Evolutionary conservation across 208 protist genomes (phyloP).

Genomic region (Crithidia acanthocephali): DNA sequence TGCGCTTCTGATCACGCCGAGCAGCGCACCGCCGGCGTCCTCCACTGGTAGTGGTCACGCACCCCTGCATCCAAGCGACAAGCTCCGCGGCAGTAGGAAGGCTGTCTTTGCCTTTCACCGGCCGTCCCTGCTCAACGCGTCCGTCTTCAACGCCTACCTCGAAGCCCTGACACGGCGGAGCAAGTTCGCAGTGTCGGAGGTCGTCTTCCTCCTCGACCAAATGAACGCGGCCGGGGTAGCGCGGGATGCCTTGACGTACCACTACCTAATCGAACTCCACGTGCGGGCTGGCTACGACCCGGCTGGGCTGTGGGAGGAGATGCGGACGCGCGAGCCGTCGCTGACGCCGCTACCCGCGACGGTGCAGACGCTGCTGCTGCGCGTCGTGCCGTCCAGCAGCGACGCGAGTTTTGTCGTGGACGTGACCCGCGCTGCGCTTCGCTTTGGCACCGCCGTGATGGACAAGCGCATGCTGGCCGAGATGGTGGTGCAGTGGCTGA

Average conservation of each 20-base stretch:
- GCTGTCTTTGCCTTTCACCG: slow-evolving; percentile 4
- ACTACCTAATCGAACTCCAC: slow-evolving; percentile 85
- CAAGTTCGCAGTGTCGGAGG: slow-evolving; percentile 66
- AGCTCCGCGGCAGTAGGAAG: not conserved
- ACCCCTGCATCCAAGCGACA: not conserved
- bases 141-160: slow-evolving; percentile 82
- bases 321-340: slow-evolving; percentile 33
- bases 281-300: slow-evolving; percentile 75
- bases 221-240: slow-evolving; percentile 52
- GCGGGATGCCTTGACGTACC: slow-evolving; percentile 72
- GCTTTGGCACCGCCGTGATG: slow-evolving; percentile 53
- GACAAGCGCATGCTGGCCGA: slow-evolving; percentile 74
- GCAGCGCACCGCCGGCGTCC: no score
- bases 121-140: slow-evolving; percentile 29
- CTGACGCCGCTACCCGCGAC: slow-evolving; percentile 69
- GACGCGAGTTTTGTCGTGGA: slow-evolving; percentile 71
- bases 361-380: slow-evolving; percentile 65
- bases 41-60: not conserved
- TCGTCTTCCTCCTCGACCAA: slow-evolving; percentile 55
- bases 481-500: slow-evolving; percentile 68
- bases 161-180: slow-evolving; percentile 67
- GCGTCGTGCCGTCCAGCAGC: slow-evolving; percentile 61
- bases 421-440: slow-evolving; percentile 66
- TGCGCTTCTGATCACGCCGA: not conserved
- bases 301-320: slow-evolving; percentile 69